Percentiles rank a stretch among this genome's conserved stretches.
Conservation (phyloP, 2,329 filamentous ascomycete genomes). For the Sclerotinia spermophila region DNA sequence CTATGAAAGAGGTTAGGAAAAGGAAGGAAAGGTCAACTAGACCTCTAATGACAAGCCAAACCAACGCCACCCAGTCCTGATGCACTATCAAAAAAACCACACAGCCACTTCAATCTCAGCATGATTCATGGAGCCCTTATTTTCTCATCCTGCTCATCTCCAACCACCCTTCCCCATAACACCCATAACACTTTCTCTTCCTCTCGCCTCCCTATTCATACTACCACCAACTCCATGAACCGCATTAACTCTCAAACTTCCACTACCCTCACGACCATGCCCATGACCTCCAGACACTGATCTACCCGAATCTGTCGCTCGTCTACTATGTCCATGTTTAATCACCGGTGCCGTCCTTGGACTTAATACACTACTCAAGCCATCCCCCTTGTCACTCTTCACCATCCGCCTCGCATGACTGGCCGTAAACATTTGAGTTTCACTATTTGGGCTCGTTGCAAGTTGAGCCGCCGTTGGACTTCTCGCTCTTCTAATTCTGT, state of each 20-base stretch:
- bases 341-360: slow-evolving; percentile 57
- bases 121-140: background rate
- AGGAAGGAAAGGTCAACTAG: background rate
- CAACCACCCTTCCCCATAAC: slow-evolving; percentile 35
- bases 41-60: background rate
- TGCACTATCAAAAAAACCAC: background rate
- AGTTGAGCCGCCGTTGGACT: slow-evolving; percentile 46
- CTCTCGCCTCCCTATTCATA: slow-evolving; percentile 28
- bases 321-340: slow-evolving; percentile 41
- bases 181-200: slow-evolving; percentile 33
- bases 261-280: background rate
- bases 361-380: slow-evolving; percentile 56
- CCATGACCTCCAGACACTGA: slow-evolving; percentile 30
- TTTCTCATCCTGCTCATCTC: slow-evolving; percentile 23
- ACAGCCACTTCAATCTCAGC: background rate
- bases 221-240: slow-evolving; percentile 22
- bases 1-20: background rate
- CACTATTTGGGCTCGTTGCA: slow-evolving; percentile 51
- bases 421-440: slow-evolving; percentile 61
- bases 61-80: background rate
- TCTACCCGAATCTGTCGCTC: slow-evolving; percentile 33
- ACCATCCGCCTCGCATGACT: slow-evolving; percentile 65
- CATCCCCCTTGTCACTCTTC: slow-evolving; percentile 55
- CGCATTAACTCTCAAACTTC: background rate
- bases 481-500: slow-evolving; percentile 31